A percentile compares a stretch with the other conserved stretches of the same genome.
These are phyloP conservation scores for Dendrobium officinale DNA, from an alignment of 106 monocot genomes.

Conservation along the genomic window DNA sequence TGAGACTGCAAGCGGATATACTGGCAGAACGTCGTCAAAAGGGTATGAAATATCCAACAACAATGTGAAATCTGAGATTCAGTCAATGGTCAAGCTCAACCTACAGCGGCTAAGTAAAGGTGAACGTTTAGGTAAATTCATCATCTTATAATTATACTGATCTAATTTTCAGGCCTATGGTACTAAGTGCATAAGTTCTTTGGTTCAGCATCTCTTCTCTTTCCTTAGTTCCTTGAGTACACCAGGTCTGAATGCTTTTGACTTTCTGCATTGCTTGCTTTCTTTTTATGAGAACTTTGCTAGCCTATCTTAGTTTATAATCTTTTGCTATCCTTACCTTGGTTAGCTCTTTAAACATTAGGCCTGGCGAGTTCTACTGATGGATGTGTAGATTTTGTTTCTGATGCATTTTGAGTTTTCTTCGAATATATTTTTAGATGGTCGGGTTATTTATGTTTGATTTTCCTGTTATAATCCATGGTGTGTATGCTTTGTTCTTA, in stretches of 20 bases:
- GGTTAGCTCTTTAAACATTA: too few relatives aligned
- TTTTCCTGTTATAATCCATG: background rate
- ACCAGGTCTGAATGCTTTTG: too few relatives aligned
- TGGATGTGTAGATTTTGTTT: background rate
- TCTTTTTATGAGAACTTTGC: background rate
- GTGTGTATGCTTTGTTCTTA: too few relatives aligned
- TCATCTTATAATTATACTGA: background rate
- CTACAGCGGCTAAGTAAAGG: constrained; percentile 35
- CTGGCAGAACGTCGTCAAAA: constrained; percentile 8
- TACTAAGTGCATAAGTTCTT: background rate
- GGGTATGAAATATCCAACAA: background rate
- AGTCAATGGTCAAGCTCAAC: constrained; percentile 55
- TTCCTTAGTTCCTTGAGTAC: background rate
- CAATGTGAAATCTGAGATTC: constrained; percentile 44
- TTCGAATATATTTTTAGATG: background rate
- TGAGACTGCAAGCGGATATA: background rate
- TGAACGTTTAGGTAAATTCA: constrained; percentile 33
- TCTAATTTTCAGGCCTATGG: background rate
- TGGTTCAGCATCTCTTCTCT: background rate
- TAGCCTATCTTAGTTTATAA: background rate
- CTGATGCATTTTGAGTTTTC: background rate
- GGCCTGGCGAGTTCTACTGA: too few relatives aligned
- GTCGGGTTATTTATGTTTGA: background rate
- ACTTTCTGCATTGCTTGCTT: too few relatives aligned
- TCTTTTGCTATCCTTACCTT: background rate